Evolutionary conservation across 352 stramenopile genomes (phyloP).

Genomic region (Pythium vanterpoolii): DNA sequence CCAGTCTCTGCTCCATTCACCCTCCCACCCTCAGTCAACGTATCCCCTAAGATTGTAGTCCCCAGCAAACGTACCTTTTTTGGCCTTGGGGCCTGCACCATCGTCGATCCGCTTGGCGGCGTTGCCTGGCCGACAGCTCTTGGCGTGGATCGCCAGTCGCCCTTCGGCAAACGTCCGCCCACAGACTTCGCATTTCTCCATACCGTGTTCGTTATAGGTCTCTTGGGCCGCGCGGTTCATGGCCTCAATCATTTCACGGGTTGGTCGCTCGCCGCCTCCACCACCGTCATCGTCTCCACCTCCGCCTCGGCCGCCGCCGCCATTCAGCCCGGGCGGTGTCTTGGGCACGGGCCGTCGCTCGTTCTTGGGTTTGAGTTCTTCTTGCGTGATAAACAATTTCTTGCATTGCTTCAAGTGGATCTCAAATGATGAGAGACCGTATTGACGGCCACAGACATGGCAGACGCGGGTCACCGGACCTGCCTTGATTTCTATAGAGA

Average conservation of each 20-base stretch:
- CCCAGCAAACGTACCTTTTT: slow-evolving; percentile 32
- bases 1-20: not conserved
- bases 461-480: slow-evolving; percentile 70
- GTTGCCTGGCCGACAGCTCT: slow-evolving; percentile 48
- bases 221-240: slow-evolving; percentile 64
- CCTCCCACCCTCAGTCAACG: not conserved
- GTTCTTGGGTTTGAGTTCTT: slow-evolving; percentile 61
- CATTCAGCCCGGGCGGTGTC: slow-evolving; percentile 47
- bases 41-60: not conserved
- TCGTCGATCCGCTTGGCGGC: slow-evolving; percentile 45
- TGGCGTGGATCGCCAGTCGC: slow-evolving; percentile 62
- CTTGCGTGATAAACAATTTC: slow-evolving; percentile 71
- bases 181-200: slow-evolving; percentile 79
- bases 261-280: slow-evolving; percentile 26
- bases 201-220: slow-evolving; percentile 66
- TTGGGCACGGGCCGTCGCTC: slow-evolving; percentile 65
- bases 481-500: slow-evolving; percentile 29
- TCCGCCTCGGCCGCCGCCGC: slow-evolving; percentile 4
- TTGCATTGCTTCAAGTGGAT: slow-evolving; percentile 87
- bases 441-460: slow-evolving; percentile 76
- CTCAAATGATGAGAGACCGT: slow-evolving; percentile 77
- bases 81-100: slow-evolving; percentile 48
- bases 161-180: slow-evolving; percentile 73
- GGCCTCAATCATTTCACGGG: slow-evolving; percentile 60
- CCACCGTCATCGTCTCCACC: slow-evolving; percentile 4